Base-by-base conservation (phyloP, 2,329 filamentous ascomycete species). In the Clonostachys rosea region DNA sequence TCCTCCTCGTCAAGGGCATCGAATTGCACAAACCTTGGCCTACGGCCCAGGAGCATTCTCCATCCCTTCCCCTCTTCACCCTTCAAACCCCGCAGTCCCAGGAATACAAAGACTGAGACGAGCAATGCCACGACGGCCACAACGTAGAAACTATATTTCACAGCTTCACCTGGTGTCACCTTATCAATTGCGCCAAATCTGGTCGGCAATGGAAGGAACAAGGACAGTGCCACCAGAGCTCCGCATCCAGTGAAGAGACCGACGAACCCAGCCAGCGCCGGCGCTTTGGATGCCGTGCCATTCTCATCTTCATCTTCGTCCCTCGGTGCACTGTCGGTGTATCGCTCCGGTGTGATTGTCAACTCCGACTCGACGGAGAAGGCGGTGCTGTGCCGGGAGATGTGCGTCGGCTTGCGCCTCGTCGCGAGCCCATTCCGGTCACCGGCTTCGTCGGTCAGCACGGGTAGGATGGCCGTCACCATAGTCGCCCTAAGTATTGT, bases 401-500 rank as follows among this genome's bases (percentile, higher is more conserved):
- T 67, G 42, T 67, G 66, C 7, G 63, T 52, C 12, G 64, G 60
- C 56, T 73, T 72, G 34, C 57, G 60, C 35, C 56, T 50, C 35
- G 56, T 56, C 16, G 18, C n/a, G 3, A 8, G 6, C 12, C 36
- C 36, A 36, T 41, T 54, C 51, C 4, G 49, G 2, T 57, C 53
- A 37, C 60, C 60, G 37, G 60, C 68, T 34, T 81, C 78, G 52
- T 78, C 77, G 6, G 81, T 84, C 54, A 86, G 67, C 11, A 79
- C 84, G 2, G 94, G 94, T 20, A 99, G 75, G 42, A 95, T 90
- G 5, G 94, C 94, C 9, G 94, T 97, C 17, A 99, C 94, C 94
- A 99, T 99, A 2, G 94, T 97, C 13, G 91, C 79, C 6, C 79
- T 83, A n/a, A 5, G 3, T n/a, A 8, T n/a, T 8, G 3, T 39